These are phyloP conservation scores for Leptographium flavum DNA, from an alignment of 2,329 filamentous ascomycete genomes.

Conservation along the genomic window DNA sequence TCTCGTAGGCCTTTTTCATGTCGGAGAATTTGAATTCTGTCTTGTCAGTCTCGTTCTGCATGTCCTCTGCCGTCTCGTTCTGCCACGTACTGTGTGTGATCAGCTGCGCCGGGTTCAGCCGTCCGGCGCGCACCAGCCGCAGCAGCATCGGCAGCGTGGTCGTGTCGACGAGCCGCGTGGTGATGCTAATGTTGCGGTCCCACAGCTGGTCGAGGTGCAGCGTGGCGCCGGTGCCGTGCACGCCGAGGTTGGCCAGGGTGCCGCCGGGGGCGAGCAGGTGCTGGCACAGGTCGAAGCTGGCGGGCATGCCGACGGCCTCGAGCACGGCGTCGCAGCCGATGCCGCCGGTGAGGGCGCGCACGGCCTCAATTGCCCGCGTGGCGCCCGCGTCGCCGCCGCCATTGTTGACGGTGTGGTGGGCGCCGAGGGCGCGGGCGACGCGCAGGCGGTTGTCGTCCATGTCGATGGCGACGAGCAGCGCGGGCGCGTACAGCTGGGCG, in stretches of 20 bases:
- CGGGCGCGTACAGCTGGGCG: slow-evolving; percentile 37
- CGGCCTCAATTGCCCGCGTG: slow-evolving; percentile 14
- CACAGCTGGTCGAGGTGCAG: slow-evolving; percentile 39
- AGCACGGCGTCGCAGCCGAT: slow-evolving; percentile 42
- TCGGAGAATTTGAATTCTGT: slow-evolving; percentile 26
- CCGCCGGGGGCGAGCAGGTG: slow-evolving; percentile 37
- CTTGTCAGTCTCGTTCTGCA: not conserved
- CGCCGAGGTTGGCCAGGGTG: slow-evolving; percentile 41
- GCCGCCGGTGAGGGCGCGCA: slow-evolving; percentile 31
- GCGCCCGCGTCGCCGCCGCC: slow-evolving; percentile 15
- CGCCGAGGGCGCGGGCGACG: slow-evolving; percentile 32
- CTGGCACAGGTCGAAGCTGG: slow-evolving; percentile 38
- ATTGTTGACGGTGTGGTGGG: slow-evolving; percentile 28
- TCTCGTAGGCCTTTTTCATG: slow-evolving; percentile 28
- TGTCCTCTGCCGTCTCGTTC: not conserved
- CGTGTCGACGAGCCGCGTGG: slow-evolving; percentile 31
- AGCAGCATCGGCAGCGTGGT: slow-evolving; percentile 32
- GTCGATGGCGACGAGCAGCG: slow-evolving; percentile 36
- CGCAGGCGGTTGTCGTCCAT: slow-evolving; percentile 30
- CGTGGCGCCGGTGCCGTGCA: slow-evolving; percentile 38
- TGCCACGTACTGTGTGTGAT: slow-evolving; percentile 29
- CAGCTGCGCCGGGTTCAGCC: slow-evolving; percentile 25
- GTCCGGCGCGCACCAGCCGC: slow-evolving; percentile 27
- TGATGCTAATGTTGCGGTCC: slow-evolving; percentile 37
- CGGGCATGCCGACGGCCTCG: slow-evolving; percentile 40